A percentile compares a stretch with the other conserved stretches of the same genome.
phyloP scores from a whole-genome alignment of 176 grass and related monocot genomes.

The Hordeum marinum region DNA sequence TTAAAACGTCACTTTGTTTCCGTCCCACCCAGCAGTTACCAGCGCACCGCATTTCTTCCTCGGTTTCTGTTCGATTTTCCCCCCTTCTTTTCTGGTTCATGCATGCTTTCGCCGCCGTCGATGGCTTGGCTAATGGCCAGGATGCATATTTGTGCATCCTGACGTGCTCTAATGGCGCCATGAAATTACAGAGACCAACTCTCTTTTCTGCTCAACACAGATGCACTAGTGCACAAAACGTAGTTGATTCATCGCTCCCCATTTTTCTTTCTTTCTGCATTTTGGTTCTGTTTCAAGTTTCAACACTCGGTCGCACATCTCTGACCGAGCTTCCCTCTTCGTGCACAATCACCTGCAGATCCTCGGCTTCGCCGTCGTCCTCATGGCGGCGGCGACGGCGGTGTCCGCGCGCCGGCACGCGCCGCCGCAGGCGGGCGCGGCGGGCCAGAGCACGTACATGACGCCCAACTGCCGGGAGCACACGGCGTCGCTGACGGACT shows the following conservation, averaged over 20 bases:
- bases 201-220: too few species aligned
- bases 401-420: neutral
- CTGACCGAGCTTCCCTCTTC: too few species aligned
- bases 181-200: too few species aligned
- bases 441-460: slow-evolving; percentile 48
- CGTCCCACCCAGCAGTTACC: neutral
- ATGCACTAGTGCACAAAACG: too few species aligned
- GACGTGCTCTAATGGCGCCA: too few species aligned
- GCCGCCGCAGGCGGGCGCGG: neutral
- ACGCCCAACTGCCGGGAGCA: slow-evolving; percentile 61
- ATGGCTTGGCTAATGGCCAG: too few species aligned
- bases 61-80: neutral
- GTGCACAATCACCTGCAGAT: neutral
- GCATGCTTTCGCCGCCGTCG: too few species aligned
- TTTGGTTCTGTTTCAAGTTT: neutral
- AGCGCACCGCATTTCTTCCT: neutral
- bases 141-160: too few species aligned
- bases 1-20: neutral
- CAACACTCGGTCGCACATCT: too few species aligned
- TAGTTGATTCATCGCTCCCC: too few species aligned
- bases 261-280: neutral
- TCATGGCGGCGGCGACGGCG: neutral
- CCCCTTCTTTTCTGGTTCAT: too few species aligned
- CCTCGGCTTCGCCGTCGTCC: neutral
- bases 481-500: slow-evolving; percentile 64